Percentiles rank a stretch among this genome's conserved stretches.
phyloP scores from a whole-genome alignment of 2,329 filamentous ascomycete species.

The Albifimbria verrucaria region DNA sequence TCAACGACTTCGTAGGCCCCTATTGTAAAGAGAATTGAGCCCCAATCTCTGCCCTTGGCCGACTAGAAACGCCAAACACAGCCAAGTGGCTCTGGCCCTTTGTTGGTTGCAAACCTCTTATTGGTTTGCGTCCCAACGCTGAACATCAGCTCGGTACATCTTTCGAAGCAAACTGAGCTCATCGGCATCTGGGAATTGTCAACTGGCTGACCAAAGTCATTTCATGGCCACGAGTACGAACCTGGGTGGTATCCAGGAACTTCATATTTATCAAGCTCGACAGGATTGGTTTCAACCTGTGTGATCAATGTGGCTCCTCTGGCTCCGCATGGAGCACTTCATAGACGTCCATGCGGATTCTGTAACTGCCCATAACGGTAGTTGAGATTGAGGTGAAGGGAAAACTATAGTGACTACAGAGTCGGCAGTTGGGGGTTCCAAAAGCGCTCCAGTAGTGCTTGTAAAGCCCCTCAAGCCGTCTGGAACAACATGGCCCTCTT shows the following conservation, averaged over 20 bases:
- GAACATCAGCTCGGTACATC: neutral
- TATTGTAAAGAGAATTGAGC: no score
- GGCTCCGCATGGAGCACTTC: conserved; percentile 11
- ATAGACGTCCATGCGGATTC: conserved; percentile 25
- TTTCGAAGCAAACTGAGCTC: neutral
- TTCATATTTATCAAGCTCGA: conserved; percentile 10
- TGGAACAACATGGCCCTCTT: conserved; percentile 13
- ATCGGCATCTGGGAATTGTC: neutral
- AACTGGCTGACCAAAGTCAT: neutral
- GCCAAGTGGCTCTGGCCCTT: no score
- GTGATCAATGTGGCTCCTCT: conserved; percentile 10
- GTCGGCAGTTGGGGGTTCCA: conserved; percentile 5
- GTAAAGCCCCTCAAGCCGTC: conserved; percentile 14
- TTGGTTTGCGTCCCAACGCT: no score
- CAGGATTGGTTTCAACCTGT: conserved; percentile 12
- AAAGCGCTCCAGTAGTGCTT: conserved; percentile 12
- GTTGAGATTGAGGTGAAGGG: conserved; percentile 22
- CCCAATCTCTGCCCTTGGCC: no score
- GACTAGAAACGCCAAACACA: no score
- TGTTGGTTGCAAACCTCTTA: no score
- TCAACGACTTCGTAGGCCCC: no score
- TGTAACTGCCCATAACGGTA: conserved; percentile 16
- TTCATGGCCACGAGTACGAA: neutral
- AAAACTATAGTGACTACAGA: conserved; percentile 16
- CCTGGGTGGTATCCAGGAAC: conserved; percentile 8